Evolutionary conservation across 2,329 filamentous ascomycete species (phyloP).

Genomic region (Paracamarosporium sp.): DNA sequence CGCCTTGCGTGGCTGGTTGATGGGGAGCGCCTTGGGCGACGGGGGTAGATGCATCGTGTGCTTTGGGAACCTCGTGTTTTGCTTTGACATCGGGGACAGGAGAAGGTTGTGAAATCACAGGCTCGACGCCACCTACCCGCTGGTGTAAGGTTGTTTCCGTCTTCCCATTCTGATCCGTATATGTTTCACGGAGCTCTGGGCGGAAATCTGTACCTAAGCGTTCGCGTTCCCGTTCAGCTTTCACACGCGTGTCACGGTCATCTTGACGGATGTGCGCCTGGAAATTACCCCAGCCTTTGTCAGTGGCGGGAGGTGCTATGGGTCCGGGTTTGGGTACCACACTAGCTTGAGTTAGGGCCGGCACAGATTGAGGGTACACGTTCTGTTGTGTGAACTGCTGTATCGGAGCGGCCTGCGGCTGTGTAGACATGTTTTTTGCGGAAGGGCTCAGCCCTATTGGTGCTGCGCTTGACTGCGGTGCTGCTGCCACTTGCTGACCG

Average conservation of each 20-base stretch:
- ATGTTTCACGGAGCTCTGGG: constrained; percentile 42
- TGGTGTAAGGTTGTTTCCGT: constrained; percentile 37
- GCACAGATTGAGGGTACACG: constrained; percentile 27
- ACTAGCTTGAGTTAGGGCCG: constrained; percentile 21
- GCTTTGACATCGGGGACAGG: constrained; percentile 23
- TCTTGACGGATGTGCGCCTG: constrained; percentile 37
- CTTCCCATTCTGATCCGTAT: constrained; percentile 37
- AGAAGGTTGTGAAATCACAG: constrained; percentile 15
- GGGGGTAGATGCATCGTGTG: constrained; percentile 29
- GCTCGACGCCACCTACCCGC: constrained; percentile 30
- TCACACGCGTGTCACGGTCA: constrained; percentile 30
- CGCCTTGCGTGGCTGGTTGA: constrained; percentile 31
- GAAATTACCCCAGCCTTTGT: constrained; percentile 43
- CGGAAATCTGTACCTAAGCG: constrained; percentile 35
- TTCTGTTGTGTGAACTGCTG: constrained; percentile 24
- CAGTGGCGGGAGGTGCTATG: constrained; percentile 36
- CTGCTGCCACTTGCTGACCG: constrained; percentile 33
- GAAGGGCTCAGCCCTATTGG: constrained; percentile 31
- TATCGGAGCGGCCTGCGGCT: constrained; percentile 22
- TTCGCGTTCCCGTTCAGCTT: constrained; percentile 36
- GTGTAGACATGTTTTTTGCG: constrained; percentile 23
- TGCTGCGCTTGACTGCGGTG: constrained; percentile 29
- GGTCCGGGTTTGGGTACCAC: constrained; percentile 28
- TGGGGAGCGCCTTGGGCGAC: constrained; percentile 27
- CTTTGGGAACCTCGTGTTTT: constrained; percentile 35